These are phyloP conservation scores for Cylindrotheca closterium DNA, from an alignment of 108 stramenopile genomes.

Conservation along the genomic window DNA sequence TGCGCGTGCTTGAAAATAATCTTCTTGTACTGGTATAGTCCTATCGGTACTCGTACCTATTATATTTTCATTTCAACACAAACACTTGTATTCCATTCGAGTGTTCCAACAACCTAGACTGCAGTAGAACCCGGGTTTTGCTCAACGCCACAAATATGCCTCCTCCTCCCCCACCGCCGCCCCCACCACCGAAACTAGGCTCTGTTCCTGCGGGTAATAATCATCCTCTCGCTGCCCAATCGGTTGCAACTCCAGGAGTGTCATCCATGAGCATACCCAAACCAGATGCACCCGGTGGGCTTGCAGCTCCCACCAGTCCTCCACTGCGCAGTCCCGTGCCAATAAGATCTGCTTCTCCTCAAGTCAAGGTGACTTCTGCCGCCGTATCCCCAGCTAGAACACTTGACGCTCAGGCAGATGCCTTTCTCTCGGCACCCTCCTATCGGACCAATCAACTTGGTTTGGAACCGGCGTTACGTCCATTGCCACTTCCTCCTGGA, in stretches of 20 bases:
- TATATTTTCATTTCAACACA: no score
- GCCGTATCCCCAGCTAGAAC: conserved; percentile 11
- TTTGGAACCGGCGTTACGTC: conserved; percentile 24
- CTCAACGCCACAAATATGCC: no score
- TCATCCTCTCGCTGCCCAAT: conserved; percentile 20
- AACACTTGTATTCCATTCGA: no score
- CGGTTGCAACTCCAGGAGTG: neutral
- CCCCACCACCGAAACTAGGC: neutral
- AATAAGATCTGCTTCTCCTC: neutral
- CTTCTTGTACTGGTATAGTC: no score
- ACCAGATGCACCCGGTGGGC: neutral
- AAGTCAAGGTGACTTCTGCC: neutral
- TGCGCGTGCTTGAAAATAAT: no score
- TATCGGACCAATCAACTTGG: conserved; percentile 19
- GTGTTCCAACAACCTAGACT: no score
- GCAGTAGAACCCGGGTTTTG: no score
- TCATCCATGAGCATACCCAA: neutral
- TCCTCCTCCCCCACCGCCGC: no score
- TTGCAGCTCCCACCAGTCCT: neutral
- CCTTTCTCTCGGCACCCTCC: conserved; percentile 37
- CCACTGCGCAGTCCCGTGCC: neutral
- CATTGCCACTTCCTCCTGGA: conserved; percentile 36
- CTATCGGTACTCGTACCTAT: no score
- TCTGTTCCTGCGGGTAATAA: conserved; percentile 31
- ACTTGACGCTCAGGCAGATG: conserved; percentile 40